A percentile compares a stretch with the other conserved stretches of the same genome.
Evolutionary conservation across 768 basidiomycete species (phyloP).

Genomic region (Mycena belliarum): DNA sequence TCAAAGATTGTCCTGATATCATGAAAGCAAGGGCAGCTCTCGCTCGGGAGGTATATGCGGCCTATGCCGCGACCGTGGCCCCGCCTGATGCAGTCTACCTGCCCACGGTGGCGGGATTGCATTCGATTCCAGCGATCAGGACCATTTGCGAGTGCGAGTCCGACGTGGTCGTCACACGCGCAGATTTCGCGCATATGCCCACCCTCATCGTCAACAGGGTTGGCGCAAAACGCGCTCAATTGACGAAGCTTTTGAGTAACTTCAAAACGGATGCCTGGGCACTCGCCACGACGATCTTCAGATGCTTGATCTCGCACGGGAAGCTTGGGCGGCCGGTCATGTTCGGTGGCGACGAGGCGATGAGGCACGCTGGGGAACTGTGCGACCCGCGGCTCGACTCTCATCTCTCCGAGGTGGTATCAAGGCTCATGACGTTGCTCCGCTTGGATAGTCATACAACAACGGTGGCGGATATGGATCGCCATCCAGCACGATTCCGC

Average conservation of each 20-base stretch:
- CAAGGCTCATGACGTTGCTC: background rate
- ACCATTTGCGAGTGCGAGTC: background rate
- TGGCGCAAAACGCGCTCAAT: background rate
- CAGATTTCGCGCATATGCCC: background rate
- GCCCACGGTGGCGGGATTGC: background rate
- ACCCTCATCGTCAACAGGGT: background rate
- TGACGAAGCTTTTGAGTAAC: background rate
- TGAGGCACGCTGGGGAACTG: background rate
- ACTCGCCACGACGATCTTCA: background rate
- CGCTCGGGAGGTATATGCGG: background rate
- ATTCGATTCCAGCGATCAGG: background rate
- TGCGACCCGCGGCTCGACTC: background rate
- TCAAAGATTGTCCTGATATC: background rate
- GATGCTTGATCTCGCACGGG: background rate
- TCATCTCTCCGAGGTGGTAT: background rate
- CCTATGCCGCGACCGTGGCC: background rate
- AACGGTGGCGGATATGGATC: conserved; percentile 2
- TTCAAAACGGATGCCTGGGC: background rate
- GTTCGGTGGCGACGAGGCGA: background rate
- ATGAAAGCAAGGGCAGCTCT: background rate
- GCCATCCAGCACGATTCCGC: background rate
- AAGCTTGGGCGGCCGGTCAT: background rate
- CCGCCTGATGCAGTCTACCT: background rate
- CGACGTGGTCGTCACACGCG: background rate
- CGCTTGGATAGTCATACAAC: background rate